Base-by-base conservation (phyloP, 73 alveolate species). In the Effrenium voratum region DNA sequence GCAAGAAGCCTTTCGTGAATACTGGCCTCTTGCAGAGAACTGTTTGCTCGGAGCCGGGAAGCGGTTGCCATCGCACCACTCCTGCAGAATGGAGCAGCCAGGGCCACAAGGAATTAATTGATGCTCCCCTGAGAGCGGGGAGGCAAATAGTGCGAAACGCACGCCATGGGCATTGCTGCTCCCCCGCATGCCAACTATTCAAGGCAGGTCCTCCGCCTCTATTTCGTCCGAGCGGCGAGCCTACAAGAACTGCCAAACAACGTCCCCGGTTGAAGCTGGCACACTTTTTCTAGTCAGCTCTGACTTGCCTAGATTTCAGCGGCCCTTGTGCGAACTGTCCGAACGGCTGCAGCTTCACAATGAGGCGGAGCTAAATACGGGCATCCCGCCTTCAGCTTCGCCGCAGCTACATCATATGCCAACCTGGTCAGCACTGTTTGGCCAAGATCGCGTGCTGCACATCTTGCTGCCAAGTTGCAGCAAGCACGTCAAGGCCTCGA, bases 61-160 rank as follows among this genome's bases (percentile, higher is more conserved):
- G 19, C 85, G 85, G 41, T 75, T 75, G 85, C 41, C 85, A n/a
- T 34, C 10, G 57, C 85, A 75, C 85, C 85, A 75, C 85, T 75
- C 85, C 85, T 75, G 85, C 50, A 57, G 40, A 43, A n/a, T 13
- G 19, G 82, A 45, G n/a, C 8, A 10, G 45, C 49, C 82, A 8
- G 63, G 63, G 63, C 63, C 26, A 52, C 8, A 19, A 52, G 63
- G 63, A 8, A 8, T 8, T 12, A 52, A 12, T 52, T 19, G 63
- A 19, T 19, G 63, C 19, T 12, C 19, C 19, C 63, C 19, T 19
- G n/a, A n/a, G n/a, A n/a, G n/a, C n/a, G n/a, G n/a, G n/a, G n/a
- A n/a, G n/a, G n/a, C n/a, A n/a, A n/a, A n/a, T n/a, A n/a, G n/a
- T n/a, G n/a, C n/a, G n/a, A n/a, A n/a, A n/a, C 19, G 63, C 19